Evolutionary conservation across 208 protist genomes (phyloP), one percentile per base, ranked within the genome.

Genomic region (Perkinsela sp.): DNA sequence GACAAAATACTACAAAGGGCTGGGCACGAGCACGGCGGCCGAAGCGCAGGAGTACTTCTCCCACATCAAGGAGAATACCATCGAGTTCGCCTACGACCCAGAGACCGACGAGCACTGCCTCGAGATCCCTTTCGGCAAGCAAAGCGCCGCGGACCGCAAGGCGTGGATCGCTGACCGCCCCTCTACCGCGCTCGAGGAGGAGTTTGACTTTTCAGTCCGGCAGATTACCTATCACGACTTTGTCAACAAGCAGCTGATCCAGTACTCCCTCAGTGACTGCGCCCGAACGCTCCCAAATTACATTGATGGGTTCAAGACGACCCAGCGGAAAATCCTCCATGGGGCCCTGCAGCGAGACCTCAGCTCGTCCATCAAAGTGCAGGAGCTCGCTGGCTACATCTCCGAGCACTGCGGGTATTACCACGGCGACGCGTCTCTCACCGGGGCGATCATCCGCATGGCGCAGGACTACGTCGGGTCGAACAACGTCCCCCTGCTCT

Each of bases 21-120:
- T 98, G 32, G 96, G 96, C 76, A 98, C 95, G 40, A 96, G 77
- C 66, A 95, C 90, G 1, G 80, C 84, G 1, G 75, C 79, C 0
- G 97, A 99, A 80, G 97, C 93, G 22, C 98, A 98, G 79, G 91
- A 98, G 77, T 99, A 99, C 80, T 99, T 99, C 71, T 78, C 81
- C 0, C 77, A 97, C 71, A 88, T 99, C 80, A 81, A 90, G 48
- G 77, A 81, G 70, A 84, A 97, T 75, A 82, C 99, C 30, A 80
- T 85, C 71, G 71, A 72, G 29, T 95, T 99, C 69, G 73, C 84
- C 0, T 82, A 90, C 22, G 82, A 94, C 32, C 70, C 68, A 16
- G 76, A 71, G 16, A 78, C 86, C 30, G 77, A 93, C 66, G 87
- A 97, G 70, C 85, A 90, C 67, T 74, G 84, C 65, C 93, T 99